These are phyloP conservation scores for Termitomyces sp. DNA, from an alignment of 768 basidiomycete species.

Conservation along the genomic window DNA sequence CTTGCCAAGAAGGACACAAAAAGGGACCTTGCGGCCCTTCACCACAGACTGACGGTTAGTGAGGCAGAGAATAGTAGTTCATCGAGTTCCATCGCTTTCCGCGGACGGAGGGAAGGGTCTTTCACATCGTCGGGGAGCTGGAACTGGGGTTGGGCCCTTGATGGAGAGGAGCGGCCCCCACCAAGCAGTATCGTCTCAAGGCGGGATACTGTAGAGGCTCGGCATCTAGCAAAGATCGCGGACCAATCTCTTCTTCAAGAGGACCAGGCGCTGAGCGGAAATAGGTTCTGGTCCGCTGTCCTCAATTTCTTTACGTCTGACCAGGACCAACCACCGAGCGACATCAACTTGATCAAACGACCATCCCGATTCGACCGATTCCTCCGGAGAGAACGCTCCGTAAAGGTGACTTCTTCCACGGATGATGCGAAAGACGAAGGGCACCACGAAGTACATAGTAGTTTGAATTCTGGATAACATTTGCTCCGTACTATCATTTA, in stretches of 20 bases:
- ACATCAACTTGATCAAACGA: background rate
- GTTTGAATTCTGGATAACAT: background rate
- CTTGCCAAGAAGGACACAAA: constrained; percentile 62
- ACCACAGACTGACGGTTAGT: constrained; percentile 33
- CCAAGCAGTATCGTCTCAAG: constrained; percentile 91
- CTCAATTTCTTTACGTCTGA: constrained; percentile 66
- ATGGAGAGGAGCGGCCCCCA: constrained; percentile 79
- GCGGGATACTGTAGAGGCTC: constrained; percentile 81
- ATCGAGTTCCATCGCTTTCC: constrained; percentile 17
- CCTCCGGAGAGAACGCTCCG: constrained; percentile 11
- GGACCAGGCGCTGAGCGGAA: constrained; percentile 58
- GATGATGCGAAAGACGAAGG: background rate
- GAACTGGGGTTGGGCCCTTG: constrained; percentile 86
- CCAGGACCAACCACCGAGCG: constrained; percentile 26
- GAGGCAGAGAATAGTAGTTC: constrained; percentile 22
- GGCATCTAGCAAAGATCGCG: constrained; percentile 68
- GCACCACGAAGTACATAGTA: background rate
- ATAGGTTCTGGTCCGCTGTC: constrained; percentile 70
- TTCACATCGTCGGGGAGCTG: constrained; percentile 53
- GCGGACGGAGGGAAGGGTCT: constrained; percentile 35
- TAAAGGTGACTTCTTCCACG: background rate
- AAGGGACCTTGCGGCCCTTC: constrained; percentile 50
- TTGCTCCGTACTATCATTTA: background rate
- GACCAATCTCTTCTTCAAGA: constrained; percentile 63
- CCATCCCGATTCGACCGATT: constrained; percentile 12